A percentile compares a stretch with the other conserved stretches of the same genome.
Evolutionary conservation across 2,329 filamentous ascomycete genomes (phyloP).

Genomic region (Hortaea sp.): DNA sequence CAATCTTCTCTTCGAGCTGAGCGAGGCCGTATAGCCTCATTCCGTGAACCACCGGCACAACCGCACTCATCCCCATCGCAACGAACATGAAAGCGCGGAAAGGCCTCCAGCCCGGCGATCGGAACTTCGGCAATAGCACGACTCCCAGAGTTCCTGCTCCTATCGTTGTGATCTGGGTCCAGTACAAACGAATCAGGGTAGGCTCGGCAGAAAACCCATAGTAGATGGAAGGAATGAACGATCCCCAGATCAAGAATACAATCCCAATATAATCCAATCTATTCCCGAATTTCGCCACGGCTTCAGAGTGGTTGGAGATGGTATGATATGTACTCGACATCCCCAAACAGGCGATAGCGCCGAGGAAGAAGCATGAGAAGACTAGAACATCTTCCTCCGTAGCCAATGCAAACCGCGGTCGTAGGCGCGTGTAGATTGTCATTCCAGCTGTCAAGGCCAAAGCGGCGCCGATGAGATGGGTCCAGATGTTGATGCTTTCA

Average conservation of each 20-base stretch:
- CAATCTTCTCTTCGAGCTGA: constrained; percentile 62
- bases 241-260: constrained; percentile 76
- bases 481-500: constrained; percentile 62
- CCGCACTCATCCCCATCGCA: constrained; percentile 69
- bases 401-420: constrained; percentile 57
- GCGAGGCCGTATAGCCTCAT: constrained; percentile 55
- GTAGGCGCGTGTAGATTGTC: constrained; percentile 48
- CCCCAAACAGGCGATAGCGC: constrained; percentile 39
- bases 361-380: constrained; percentile 69
- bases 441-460: constrained; percentile 43
- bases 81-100: constrained; percentile 87
- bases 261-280: constrained; percentile 94
- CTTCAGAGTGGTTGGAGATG: constrained; percentile 71
- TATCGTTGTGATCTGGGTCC: constrained; percentile 67
- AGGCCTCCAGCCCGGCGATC: constrained; percentile 72
- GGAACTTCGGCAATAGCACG: constrained; percentile 71
- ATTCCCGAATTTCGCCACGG: constrained; percentile 74
- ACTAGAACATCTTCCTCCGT: constrained; percentile 55
- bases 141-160: constrained; percentile 67
- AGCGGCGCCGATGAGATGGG: constrained; percentile 58
- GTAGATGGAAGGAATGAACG: constrained; percentile 74
- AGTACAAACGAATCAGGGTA: constrained; percentile 57
- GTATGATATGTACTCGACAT: constrained; percentile 65
- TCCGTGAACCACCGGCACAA: constrained; percentile 75
- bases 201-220: constrained; percentile 73